These are phyloP conservation scores for Favolaschia claudopus DNA, from an alignment of 768 basidiomycete genomes.

Conservation along the genomic window DNA sequence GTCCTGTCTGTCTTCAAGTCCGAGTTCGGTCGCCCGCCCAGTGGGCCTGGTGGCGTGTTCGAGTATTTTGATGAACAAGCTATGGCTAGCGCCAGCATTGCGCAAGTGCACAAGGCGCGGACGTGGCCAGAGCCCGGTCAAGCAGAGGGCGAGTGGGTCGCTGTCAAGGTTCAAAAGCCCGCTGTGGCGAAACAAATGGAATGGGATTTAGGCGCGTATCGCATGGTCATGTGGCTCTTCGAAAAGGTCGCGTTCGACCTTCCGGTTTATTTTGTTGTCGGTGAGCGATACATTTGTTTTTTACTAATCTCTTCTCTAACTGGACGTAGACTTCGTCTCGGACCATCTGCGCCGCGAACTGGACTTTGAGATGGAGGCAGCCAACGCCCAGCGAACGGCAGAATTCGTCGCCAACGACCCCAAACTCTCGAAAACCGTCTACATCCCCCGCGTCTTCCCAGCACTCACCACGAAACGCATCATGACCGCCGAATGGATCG, in stretches of 20 bases:
- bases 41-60: constrained; percentile 78
- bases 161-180: constrained; percentile 92
- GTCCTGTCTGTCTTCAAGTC: constrained; percentile 70
- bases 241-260: constrained; percentile 85
- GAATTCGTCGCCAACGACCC: constrained; percentile 75
- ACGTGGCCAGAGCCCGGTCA: constrained; percentile 51
- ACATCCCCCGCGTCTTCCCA: constrained; percentile 80
- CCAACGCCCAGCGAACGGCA: constrained; percentile 77
- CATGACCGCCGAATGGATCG: constrained; percentile 88
- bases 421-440: constrained; percentile 69
- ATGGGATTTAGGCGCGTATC: constrained; percentile 78
- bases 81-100: constrained; percentile 89
- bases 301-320: constrained; percentile 28
- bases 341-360: constrained; percentile 85
- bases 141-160: constrained; percentile 71
- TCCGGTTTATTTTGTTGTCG: constrained; percentile 82
- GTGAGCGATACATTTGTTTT: constrained; percentile 54
- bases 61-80: constrained; percentile 79
- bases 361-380: constrained; percentile 81
- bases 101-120: constrained; percentile 88
- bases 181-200: constrained; percentile 87
- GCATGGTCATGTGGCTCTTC: constrained; percentile 81
- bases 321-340: constrained; percentile 66
- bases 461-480: constrained; percentile 79
- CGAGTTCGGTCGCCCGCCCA: constrained; percentile 73